Evolutionary conservation across 495 filamentous ascomycete species (phyloP), one percentile per base, ranked within the genome.

Genomic region (Aspergillus olivimuriae): DNA sequence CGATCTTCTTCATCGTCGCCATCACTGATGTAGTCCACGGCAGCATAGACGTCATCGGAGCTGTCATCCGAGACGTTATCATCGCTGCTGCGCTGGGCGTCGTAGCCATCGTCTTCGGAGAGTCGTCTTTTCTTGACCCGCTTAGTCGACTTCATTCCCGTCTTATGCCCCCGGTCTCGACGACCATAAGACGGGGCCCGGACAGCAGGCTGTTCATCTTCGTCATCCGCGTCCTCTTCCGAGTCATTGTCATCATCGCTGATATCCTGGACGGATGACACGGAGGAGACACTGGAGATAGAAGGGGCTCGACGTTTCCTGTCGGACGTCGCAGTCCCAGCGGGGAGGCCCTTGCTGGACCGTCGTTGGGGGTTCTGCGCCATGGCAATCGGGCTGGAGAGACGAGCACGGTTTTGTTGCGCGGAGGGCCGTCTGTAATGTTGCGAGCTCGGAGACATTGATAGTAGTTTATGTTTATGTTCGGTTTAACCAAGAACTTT

Each of bases 1-100:
- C 80, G 74, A 51, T 88, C 84, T 60, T 87, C 83, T 39, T 86
- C 83, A 47, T 87, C 50, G 7, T 48, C 83, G 7, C 75, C 83
- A 36, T 89, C 86, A 43, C 77, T 83, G 46, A 94, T 83, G 28
- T 86, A 77, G 50, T 89, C 82, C 24, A 91, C 81, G 14, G 73
- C 86, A 11, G 82, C 82, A 58, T 90, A 87, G 28, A 77, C 74
- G 53, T 84, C 82, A 50, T 89, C 83, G 28, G 69, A 71, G 50
- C 60, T 64, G 10, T 69, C 65, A 22, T 63, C 60, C 10, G 58
- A 53, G 39, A 65, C 63, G 20, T 55, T 57, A 19, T 43, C 54
- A 37, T 61, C 55, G 40, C 66, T 69, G 40, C 60, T 57, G 17
- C 54, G 50, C 19, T 61, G 57, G 12, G 69, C 83, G 16, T 80